These are phyloP conservation scores for Chloris gayana DNA, from an alignment of 176 grass and related monocot species.

Conservation along the genomic window DNA sequence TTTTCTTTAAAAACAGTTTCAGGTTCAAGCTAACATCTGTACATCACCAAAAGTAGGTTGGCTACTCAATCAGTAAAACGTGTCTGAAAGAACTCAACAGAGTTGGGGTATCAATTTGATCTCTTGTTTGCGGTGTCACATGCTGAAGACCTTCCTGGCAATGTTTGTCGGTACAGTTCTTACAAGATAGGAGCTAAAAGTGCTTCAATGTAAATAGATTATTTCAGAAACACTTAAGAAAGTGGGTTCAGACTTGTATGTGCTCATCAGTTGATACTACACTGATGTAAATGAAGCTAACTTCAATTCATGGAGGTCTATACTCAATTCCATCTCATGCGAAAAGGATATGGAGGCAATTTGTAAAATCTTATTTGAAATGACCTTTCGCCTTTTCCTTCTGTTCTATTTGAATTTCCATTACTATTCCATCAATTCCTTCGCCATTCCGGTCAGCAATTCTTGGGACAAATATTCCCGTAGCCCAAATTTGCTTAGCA, in stretches of 20 bases:
- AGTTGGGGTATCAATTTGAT: slow-evolving; percentile 6
- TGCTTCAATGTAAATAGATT: slow-evolving; percentile 43
- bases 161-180: slow-evolving; percentile 4
- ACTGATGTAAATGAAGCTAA: slow-evolving; percentile 21
- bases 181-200: slow-evolving; percentile 16
- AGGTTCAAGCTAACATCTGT: slow-evolving; percentile 49
- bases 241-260: slow-evolving; percentile 26
- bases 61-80: neutral
- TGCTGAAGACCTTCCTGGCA: slow-evolving; percentile 6
- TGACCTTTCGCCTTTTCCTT: neutral
- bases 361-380: slow-evolving; percentile 6
- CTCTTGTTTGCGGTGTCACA: neutral
- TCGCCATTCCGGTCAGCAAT: neutral
- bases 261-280: neutral
- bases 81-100: slow-evolving; percentile 28
- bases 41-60: slow-evolving; percentile 26
- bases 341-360: slow-evolving; percentile 14
- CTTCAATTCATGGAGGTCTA: slow-evolving; percentile 6
- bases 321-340: neutral
- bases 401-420: neutral
- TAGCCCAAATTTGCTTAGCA: neutral
- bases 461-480: too few relatives aligned
- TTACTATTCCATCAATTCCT: neutral
- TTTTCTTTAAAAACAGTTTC: slow-evolving; percentile 5
- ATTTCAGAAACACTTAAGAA: slow-evolving; percentile 36